Conservation (phyloP, 1,284 basidiomycete species). For the Rhodotorula mucilaginosa region DNA sequence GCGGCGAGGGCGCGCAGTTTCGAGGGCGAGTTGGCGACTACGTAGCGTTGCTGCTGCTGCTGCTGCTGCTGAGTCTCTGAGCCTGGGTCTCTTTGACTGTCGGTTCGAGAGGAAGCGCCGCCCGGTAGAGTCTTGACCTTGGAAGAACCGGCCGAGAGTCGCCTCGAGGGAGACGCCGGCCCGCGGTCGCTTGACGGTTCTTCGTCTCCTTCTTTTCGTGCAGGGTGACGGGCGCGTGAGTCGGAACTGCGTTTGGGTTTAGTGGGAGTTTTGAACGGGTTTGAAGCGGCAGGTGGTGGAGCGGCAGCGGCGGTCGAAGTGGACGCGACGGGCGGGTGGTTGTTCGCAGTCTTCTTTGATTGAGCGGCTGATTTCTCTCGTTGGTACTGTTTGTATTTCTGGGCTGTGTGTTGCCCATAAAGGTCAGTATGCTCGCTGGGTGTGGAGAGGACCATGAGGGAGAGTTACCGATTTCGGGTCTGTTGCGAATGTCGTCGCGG, state of each 20-base stretch:
- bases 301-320: not conserved
- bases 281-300: not conserved
- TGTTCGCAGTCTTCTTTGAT: not conserved
- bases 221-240: not conserved
- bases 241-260: constrained; percentile 17
- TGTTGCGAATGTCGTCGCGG: constrained; percentile 33
- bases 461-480: constrained; percentile 27
- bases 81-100: not conserved
- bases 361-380: constrained; percentile 10
- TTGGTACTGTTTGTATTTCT: constrained; percentile 37
- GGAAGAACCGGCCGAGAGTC: not conserved
- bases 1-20: constrained; percentile 37
- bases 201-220: not conserved
- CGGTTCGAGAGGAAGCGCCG: not conserved
- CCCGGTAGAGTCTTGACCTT: not conserved
- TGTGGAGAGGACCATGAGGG: not conserved
- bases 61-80: not conserved
- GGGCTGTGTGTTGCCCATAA: constrained; percentile 9
- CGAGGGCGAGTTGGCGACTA: constrained; percentile 39
- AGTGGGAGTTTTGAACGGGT: constrained; percentile 26
- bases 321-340: not conserved
- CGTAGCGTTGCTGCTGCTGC: constrained; percentile 10
- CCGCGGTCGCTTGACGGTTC: not conserved
- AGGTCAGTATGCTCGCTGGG: not conserved
- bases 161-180: constrained; percentile 2